A percentile compares a stretch with the other conserved stretches of the same genome.
phyloP scores from a whole-genome alignment of 495 filamentous ascomycete genomes.

The Neurospora hispaniola region DNA sequence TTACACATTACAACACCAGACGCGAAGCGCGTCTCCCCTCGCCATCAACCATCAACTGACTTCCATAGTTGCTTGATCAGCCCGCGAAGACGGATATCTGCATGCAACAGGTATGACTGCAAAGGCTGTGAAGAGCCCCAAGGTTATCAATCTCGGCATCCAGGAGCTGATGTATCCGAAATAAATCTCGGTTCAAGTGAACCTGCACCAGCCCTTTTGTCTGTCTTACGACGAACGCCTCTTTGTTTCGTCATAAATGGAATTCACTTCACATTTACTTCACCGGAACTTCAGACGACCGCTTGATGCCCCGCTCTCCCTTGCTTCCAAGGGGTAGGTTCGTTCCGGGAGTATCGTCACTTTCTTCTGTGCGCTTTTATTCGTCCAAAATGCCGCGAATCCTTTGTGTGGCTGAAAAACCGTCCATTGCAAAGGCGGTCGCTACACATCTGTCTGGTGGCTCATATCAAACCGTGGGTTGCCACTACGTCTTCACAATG shows the following conservation, averaged over 20 bases:
- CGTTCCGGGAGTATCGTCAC: neutral
- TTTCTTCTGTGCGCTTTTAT: neutral
- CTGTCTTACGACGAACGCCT: neutral
- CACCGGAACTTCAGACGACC: neutral
- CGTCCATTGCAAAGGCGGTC: conserved; percentile 90
- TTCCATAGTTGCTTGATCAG: neutral
- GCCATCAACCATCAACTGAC: neutral
- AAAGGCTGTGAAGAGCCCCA: neutral
- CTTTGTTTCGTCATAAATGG: neutral
- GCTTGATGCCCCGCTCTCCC: neutral
- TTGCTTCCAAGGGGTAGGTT: neutral
- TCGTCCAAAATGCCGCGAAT: conserved; percentile 39
- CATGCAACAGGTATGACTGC: neutral
- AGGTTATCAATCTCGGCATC: neutral
- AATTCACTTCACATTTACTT: neutral
- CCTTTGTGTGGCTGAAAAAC: conserved; percentile 94
- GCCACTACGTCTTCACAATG: neutral
- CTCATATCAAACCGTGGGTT: conserved; percentile 54
- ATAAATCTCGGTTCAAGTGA: neutral
- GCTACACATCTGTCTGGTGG: conserved; percentile 79
- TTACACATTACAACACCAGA: neutral
- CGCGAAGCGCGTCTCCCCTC: neutral
- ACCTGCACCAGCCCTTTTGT: neutral
- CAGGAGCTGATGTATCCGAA: neutral
- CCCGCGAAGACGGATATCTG: neutral